phyloP scores from a whole-genome alignment of 2,329 filamentous ascomycete genomes.

The Trichoderma simmonsii region DNA sequence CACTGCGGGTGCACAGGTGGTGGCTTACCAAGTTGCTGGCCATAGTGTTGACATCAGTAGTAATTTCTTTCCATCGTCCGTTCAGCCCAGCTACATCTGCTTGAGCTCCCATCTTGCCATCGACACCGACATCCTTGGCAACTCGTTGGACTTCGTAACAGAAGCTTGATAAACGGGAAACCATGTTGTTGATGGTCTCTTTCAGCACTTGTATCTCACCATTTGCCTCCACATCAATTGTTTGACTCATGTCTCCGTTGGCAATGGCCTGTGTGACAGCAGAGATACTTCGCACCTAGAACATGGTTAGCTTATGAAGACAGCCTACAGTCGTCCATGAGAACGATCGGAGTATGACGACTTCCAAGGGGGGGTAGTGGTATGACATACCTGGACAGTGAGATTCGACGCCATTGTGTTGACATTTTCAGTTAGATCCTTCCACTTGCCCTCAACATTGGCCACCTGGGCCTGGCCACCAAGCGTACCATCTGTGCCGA shows the following conservation, averaged over 20 bases:
- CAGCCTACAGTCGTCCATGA: background rate
- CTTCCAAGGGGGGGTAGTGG: background rate
- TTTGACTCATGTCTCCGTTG: constrained; percentile 91
- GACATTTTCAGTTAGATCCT: constrained; percentile 88
- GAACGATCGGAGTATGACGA: background rate
- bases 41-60: constrained; percentile 95
- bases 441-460: constrained; percentile 97
- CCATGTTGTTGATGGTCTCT: constrained; percentile 98
- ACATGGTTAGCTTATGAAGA: background rate
- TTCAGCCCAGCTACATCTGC: constrained; percentile 90
- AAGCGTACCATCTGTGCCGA: constrained; percentile 91
- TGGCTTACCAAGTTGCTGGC: constrained; percentile 58
- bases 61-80: constrained; percentile 97
- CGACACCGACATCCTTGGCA: constrained; percentile 92
- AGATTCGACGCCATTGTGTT: constrained; percentile 72
- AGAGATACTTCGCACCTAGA: constrained; percentile 81
- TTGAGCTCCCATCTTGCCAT: constrained; percentile 97
- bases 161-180: constrained; percentile 90
- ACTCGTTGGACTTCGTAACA: constrained; percentile 94
- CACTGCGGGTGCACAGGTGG: background rate
- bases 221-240: constrained; percentile 91
- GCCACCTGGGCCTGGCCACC: constrained; percentile 92
- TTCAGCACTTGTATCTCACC: constrained; percentile 93
- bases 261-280: constrained; percentile 93
- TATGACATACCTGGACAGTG: constrained; percentile 55